These are phyloP conservation scores for Eucalyptus curtisii DNA, from an alignment of 345 rosid species.

Conservation along the genomic window DNA sequence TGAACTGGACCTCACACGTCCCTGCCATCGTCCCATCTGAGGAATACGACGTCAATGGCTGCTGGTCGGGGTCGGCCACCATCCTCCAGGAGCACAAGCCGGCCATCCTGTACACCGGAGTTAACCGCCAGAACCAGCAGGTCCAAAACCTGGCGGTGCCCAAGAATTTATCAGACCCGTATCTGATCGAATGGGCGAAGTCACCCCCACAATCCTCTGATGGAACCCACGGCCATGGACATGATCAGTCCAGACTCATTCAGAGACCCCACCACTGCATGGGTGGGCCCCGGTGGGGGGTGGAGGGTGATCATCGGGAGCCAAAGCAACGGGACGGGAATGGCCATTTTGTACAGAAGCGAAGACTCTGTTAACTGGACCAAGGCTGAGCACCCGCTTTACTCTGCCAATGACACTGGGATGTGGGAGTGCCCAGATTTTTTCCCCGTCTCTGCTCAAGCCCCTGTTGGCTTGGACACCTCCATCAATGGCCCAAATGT, in stretches of 20 bases:
- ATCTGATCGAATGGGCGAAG: conserved; percentile 33
- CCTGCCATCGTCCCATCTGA: conserved; percentile 23
- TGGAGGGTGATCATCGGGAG: conserved; percentile 33
- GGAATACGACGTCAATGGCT: conserved; percentile 21
- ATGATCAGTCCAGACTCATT: conserved; percentile 25
- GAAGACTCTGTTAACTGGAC: conserved; percentile 29
- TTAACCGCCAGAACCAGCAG: conserved; percentile 8
- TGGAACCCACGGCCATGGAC: conserved; percentile 3
- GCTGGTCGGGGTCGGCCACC: conserved; percentile 57
- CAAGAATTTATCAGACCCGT: conserved; percentile 30
- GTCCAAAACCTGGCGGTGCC: conserved; percentile 34
- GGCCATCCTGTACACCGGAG: conserved; percentile 33
- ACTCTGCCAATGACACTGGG: conserved; percentile 13
- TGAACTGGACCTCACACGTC: conserved; percentile 33
- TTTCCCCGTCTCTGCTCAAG: conserved; percentile 13
- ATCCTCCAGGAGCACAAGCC: conserved; percentile 18
- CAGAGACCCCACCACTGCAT: conserved; percentile 48
- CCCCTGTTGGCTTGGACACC: conserved; percentile 16
- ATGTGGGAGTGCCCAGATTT: conserved; percentile 66
- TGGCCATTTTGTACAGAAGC: conserved; percentile 25
- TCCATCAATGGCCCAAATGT: neutral
- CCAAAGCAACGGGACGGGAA: conserved; percentile 1
- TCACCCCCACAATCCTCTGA: conserved; percentile 23
- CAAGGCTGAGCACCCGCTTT: conserved; percentile 8
- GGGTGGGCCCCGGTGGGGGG: conserved; percentile 18